These are phyloP conservation scores for Phlyctochytrium arcticum DNA, from an alignment of 192 early-diverging fungal genomes.

Conservation along the genomic window DNA sequence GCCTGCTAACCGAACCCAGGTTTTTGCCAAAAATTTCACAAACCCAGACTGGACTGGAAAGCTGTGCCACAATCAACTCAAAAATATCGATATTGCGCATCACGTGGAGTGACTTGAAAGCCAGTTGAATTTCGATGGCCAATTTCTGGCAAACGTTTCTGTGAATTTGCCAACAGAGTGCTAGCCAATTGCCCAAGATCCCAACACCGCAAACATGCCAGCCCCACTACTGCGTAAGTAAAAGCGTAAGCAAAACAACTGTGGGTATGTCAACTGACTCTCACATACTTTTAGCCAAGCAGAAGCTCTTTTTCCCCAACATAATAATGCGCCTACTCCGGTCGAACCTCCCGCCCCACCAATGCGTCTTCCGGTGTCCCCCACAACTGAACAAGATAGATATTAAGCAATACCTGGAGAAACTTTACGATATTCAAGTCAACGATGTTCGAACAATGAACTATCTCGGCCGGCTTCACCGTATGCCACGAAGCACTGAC, in stretches of 20 bases:
- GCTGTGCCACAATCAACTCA: no score
- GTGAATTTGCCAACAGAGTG: no score
- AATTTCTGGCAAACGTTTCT: no score
- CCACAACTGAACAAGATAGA: slow-evolving; percentile 91
- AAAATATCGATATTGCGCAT: no score
- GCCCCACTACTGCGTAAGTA: neutral
- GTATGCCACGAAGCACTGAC: slow-evolving; percentile 30
- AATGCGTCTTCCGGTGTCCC: slow-evolving; percentile 88
- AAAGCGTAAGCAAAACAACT: neutral
- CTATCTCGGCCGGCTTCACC: slow-evolving; percentile 59
- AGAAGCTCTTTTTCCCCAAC: slow-evolving; percentile 81
- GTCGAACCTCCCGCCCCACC: slow-evolving; percentile 73
- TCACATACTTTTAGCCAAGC: slow-evolving; percentile 12
- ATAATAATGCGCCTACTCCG: slow-evolving; percentile 78
- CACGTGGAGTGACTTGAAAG: no score
- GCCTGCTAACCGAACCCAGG: no score
- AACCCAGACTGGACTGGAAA: no score
- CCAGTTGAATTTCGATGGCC: no score
- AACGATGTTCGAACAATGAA: slow-evolving; percentile 88
- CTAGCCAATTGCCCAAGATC: no score
- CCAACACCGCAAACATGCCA: neutral
- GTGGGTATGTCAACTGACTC: neutral
- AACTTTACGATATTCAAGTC: slow-evolving; percentile 79
- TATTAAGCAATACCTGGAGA: slow-evolving; percentile 76
- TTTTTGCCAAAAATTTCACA: no score